These are phyloP conservation scores for Populus hybrid DNA, from an alignment of 441 rosid genomes.

Conservation along the genomic window DNA sequence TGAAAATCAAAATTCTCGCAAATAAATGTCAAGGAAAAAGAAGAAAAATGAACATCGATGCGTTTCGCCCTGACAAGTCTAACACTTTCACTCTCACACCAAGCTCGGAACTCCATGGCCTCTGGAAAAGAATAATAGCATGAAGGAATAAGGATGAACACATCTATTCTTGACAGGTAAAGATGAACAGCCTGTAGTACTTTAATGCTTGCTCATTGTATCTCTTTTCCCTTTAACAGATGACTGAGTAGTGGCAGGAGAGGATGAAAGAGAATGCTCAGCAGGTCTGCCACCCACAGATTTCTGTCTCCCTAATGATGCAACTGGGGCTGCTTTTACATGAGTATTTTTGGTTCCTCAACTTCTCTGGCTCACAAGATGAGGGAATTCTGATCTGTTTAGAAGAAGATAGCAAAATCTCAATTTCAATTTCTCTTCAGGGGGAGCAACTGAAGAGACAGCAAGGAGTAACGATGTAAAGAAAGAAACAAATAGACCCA, in stretches of 20 bases:
- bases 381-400: constrained; percentile 67
- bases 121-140: constrained; percentile 46
- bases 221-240: constrained; percentile 62
- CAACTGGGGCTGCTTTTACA: constrained; percentile 52
- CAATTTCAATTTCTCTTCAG: neutral
- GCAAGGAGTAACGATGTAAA: neutral
- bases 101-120: constrained; percentile 91
- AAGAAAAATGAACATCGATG: constrained; percentile 20
- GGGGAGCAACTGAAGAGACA: neutral
- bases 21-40: neutral
- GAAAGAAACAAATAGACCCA: neutral
- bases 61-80: constrained; percentile 91
- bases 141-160: neutral
- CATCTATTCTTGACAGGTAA: neutral
- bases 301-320: constrained; percentile 65
- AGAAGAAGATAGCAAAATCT: neutral
- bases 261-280: constrained; percentile 51
- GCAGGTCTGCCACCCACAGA: constrained; percentile 45
- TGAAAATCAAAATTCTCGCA: too few relatives aligned
- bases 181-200: neutral
- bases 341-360: constrained; percentile 72
- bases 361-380: constrained; percentile 56
- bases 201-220: constrained; percentile 49
- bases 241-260: constrained; percentile 52
- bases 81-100: constrained; percentile 87